Base-by-base conservation (phyloP, 768 basidiomycete genomes). In the Hebeloma cylindrosporum region DNA sequence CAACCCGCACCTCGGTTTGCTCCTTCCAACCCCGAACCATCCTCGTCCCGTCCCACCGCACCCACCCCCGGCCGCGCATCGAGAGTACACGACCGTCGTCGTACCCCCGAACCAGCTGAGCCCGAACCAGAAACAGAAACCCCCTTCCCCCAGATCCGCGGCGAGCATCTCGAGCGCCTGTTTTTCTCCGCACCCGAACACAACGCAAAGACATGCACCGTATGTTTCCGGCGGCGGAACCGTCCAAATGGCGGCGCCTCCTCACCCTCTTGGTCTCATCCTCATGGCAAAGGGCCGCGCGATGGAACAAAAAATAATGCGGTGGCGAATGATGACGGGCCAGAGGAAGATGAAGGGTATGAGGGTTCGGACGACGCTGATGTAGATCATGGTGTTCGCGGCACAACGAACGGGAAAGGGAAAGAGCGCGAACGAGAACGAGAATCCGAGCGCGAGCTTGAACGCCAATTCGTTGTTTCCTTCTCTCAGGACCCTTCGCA, bases 161-260 rank as follows among this genome's bases (percentile, higher is more conserved):
- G 88, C 7, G 79, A 80, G 32, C 80, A 77, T 31, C 74, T 92
- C 28, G 90, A 95, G 59, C 73, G 78, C 0, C 65, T 93, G 39
- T 93, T 94, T 68, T 91, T 89, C 65, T 81, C 82, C 34, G 80
- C 84, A 1, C 85, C 87, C 2, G 81, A 80, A 32, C 90, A 93
- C 52, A 80, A 90, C 52, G 72, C 77, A 14, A 72, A 74, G 48
- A 86, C 83, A 2, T 88, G 88, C 57, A 73, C 71, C 2, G 73
- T 82, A 39, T 92, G 89, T 57, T 75, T 77, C 57, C 69, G 81
- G 25, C 69, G 71, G 20, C 67, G 71, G 20, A 43, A 49, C 46
- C 45, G 42, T 23, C 40, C 26, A 16, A 40, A 47, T 27, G 23
- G 47, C 25, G 44, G 22, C 22, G 34, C 37, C 34, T 47, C 44